phyloP scores from a whole-genome alignment of 2,329 filamentous ascomycete species.

The Cladosporium phlei region DNA sequence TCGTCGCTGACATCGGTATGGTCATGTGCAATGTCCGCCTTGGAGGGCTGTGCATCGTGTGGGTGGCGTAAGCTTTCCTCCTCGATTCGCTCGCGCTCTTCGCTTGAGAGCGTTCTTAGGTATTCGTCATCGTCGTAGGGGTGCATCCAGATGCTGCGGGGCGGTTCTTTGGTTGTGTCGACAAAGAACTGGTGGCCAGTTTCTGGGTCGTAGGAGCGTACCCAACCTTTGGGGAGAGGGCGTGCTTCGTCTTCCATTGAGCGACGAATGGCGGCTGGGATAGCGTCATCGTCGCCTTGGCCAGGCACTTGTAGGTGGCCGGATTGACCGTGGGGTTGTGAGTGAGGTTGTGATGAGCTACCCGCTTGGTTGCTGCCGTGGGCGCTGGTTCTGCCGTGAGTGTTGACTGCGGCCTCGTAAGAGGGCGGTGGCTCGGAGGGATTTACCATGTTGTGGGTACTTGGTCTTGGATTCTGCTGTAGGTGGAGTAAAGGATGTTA shows the following conservation, averaged over 20 bases:
- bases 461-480: no score
- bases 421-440: conserved; percentile 10
- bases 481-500: no score
- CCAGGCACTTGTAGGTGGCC: conserved; percentile 7
- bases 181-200: conserved; percentile 60
- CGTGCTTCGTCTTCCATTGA: conserved; percentile 59
- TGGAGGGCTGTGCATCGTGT: conserved; percentile 27
- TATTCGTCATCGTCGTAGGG: conserved; percentile 57
- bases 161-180: conserved; percentile 51
- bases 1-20: conserved; percentile 44
- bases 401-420: conserved; percentile 4
- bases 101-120: conserved; percentile 43
- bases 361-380: conserved; percentile 5
- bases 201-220: conserved; percentile 52
- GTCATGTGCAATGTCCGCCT: conserved; percentile 41
- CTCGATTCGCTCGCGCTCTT: conserved; percentile 47
- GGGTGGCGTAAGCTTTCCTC: conserved; percentile 33
- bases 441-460: not conserved
- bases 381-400: not conserved
- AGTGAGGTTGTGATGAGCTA: conserved; percentile 7
- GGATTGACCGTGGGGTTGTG: conserved; percentile 3
- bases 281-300: conserved; percentile 40
- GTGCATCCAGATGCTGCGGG: conserved; percentile 57
- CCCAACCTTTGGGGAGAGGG: conserved; percentile 53
- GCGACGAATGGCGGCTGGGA: conserved; percentile 49